Evolutionary conservation across 768 basidiomycete genomes (phyloP), one percentile per base, ranked within the genome.

Genomic region (Lentinula detonsa): DNA sequence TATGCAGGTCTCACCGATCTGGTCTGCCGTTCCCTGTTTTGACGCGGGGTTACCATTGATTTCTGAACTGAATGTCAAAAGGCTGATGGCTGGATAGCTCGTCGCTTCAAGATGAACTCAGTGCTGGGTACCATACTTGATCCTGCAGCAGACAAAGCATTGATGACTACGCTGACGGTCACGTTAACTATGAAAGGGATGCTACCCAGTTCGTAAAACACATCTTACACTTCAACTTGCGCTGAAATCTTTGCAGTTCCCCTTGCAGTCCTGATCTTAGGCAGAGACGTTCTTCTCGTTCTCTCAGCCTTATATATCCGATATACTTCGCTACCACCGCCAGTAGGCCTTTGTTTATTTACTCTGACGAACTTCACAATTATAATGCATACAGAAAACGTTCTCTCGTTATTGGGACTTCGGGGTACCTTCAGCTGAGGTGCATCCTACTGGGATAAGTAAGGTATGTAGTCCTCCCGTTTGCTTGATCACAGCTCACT

Each of bases 41-140:
- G 37, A 45, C 55, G 55, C 55, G 56, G 18, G 48, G 51, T 53
- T 39, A 52, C 16, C 46, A 43, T 43, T 48, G 62, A 59, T 50
- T 60, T 58, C 59, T 66, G 40, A 69, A 62, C 37, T 33, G 15
- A 39, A 63, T 57, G 37, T 40, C 43, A 53, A 60, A 72, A 98
- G 96, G 82, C 87, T 60, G 97, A 99, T 67, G 97, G 97, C 0
- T 98, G 78, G 70, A 74, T 99, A 62, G 97, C 97, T 1, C 80
- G 97, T 65, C 81, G 82, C 60, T 98, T 81, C 77, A 86, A 90
- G 31, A 93, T 92, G 89, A 82, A 83, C 57, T 86, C 92, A 11
- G 94, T 98, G n/a, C 79, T 98, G 18, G 97, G 97, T 18, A 91
- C 92, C 8, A 94, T 98, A 61, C 81, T 99, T 11, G 97, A 99